Evolutionary conservation across 208 protist species (phyloP), one percentile per base, ranked within the genome.

Genomic region (Leishmania amazonensis): DNA sequence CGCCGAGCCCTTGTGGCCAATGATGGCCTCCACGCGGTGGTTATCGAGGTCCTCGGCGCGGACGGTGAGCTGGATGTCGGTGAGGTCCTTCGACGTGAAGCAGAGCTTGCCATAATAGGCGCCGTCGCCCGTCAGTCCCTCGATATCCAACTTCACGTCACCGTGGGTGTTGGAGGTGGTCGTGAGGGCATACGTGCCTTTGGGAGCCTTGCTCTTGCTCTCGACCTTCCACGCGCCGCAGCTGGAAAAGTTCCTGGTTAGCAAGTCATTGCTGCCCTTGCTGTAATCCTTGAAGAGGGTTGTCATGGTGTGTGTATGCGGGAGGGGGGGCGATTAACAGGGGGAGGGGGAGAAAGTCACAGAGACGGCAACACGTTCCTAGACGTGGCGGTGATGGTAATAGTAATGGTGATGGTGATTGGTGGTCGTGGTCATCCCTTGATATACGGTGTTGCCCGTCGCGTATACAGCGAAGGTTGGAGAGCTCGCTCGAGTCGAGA

Each of bases 251-350:
- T 87, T 90, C 79, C 91, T 95, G 47, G 86, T 89, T 60, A 96
- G 89, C 75, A 94, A 67, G 76, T 96, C 92, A 47, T 89, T 93
- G 80, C 76, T 85, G 82, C 87, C 83, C 89, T 96, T 97, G 80
- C 78, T 76, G 84, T 83, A 97, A 83, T 96, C 94, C 88, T 93
- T 93, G 87, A 89, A 97, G 40, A 88, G 79, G 4, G 78, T 58
- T 40, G 68, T 5, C 76, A 77, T 77, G 3, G 71, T 75, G 71
- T 75, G 68, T 54, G 42, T 8, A 35, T 13, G 45, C 35, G 70
- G 2, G 70, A 2, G 21, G 62, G 6, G 62, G 15, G 62, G 8
- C 45, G 9, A 47, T 47, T 11, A 47, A 47, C 9, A 47, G 45
- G 11, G 11, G 45, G 45, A 47, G 0, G 7, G 42, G 9, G 42